These are phyloP conservation scores for Clavaria fumosa DNA, from an alignment of 768 basidiomycete species.

Conservation along the genomic window DNA sequence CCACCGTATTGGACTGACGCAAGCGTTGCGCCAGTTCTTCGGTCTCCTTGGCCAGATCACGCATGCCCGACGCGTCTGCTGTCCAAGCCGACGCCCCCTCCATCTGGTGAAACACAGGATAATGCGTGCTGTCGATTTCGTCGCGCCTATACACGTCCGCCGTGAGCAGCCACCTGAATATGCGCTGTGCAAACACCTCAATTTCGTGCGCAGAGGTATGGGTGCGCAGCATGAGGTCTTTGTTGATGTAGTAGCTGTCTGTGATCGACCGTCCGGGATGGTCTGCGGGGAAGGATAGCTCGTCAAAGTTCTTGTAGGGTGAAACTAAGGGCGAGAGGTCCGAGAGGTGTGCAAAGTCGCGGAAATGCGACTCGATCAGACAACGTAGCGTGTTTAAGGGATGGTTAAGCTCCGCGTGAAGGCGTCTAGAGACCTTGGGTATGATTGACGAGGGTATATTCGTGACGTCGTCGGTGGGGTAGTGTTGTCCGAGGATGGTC, in stretches of 20 bases:
- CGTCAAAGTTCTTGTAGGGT: constrained; percentile 88
- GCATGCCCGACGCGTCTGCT: constrained; percentile 38
- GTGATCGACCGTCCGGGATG: constrained; percentile 84
- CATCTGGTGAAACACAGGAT: constrained; percentile 98
- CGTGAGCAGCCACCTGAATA: constrained; percentile 77
- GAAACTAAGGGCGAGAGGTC: constrained; percentile 83
- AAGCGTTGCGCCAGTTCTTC: constrained; percentile 42
- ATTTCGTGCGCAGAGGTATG: constrained; percentile 99
- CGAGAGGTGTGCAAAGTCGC: constrained; percentile 53
- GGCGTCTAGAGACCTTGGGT: constrained; percentile 56
- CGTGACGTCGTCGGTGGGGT: constrained; percentile 63
- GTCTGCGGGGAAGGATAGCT: constrained; percentile 83
- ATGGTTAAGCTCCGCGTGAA: constrained; percentile 67
- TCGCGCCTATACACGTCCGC: constrained; percentile 97
- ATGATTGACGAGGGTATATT: constrained; percentile 81
- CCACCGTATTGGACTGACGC: constrained; percentile 58
- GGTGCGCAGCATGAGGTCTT: constrained; percentile 80
- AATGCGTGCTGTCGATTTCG: constrained; percentile 94
- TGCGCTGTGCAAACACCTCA: constrained; percentile 65
- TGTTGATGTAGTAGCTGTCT: constrained; percentile 95
- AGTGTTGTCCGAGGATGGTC: constrained; percentile 45
- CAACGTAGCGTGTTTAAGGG: constrained; percentile 76
- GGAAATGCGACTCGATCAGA: constrained; percentile 75
- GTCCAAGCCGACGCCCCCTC: constrained; percentile 82
- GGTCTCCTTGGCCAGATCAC: constrained; percentile 60